These are phyloP conservation scores for Ophiostoma tasmaniense DNA, from an alignment of 2,329 filamentous ascomycete genomes.

Conservation along the genomic window DNA sequence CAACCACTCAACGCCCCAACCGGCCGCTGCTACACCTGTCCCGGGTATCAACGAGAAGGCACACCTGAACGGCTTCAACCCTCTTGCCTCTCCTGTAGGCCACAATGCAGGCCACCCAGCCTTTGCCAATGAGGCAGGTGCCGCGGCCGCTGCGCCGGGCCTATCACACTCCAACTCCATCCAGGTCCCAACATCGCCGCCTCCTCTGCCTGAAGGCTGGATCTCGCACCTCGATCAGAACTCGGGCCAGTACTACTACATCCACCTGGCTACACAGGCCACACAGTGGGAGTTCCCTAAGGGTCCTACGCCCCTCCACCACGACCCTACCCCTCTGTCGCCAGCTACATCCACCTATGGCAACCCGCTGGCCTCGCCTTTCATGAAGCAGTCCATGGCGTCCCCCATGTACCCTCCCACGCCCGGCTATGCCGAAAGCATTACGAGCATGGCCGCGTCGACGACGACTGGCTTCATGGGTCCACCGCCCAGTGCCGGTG, in stretches of 20 bases:
- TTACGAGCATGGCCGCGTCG: conserved; percentile 69
- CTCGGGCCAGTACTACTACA: conserved; percentile 98
- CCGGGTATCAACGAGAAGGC: conserved; percentile 20
- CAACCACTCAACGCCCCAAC: background rate
- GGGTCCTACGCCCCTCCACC: conserved; percentile 78
- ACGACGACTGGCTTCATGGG: conserved; percentile 76
- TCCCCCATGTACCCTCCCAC: conserved; percentile 80
- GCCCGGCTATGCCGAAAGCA: conserved; percentile 76
- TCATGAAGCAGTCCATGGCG: conserved; percentile 59
- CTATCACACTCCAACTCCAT: conserved; percentile 39
- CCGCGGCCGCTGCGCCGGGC: conserved; percentile 36
- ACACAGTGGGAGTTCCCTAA: conserved; percentile 99
- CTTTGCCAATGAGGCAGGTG: conserved; percentile 68
- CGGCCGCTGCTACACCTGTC: conserved; percentile 20
- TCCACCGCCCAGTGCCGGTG: conserved; percentile 77
- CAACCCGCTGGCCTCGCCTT: conserved; percentile 62
- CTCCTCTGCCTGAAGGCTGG: conserved; percentile 93
- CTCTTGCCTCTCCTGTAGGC: conserved; percentile 26
- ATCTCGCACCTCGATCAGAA: conserved; percentile 93
- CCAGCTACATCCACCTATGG: conserved; percentile 71
- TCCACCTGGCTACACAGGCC: conserved; percentile 86
- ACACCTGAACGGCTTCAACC: background rate
- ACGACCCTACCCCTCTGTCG: conserved; percentile 74
- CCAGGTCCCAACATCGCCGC: conserved; percentile 65
- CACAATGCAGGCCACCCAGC: conserved; percentile 70